Evolutionary conservation across 345 rosid species (phyloP).

Genomic region (Lepidium africanum): DNA sequence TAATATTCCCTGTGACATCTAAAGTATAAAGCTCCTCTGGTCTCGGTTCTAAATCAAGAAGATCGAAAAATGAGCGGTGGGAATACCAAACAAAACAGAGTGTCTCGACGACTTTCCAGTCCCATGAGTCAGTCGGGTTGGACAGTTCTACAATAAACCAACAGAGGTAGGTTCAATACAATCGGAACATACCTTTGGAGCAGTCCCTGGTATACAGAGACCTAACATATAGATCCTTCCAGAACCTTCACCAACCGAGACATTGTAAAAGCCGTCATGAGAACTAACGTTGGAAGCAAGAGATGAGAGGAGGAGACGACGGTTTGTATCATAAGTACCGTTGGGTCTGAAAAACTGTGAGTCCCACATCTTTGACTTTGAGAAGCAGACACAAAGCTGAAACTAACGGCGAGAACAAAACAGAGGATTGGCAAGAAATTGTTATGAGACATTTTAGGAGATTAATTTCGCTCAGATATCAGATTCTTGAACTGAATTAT

Average conservation of each 20-base stretch:
- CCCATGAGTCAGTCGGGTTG: slow-evolving; percentile 31
- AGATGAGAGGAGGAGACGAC: slow-evolving; percentile 18
- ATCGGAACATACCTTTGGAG: slow-evolving; percentile 16
- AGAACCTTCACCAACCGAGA: slow-evolving; percentile 19
- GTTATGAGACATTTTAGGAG: neutral
- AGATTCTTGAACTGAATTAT: neutral
- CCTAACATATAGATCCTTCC: slow-evolving; percentile 20
- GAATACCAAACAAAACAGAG: slow-evolving; percentile 38
- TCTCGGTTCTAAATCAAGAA: neutral
- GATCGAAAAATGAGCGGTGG: slow-evolving; percentile 15
- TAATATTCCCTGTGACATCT: neutral
- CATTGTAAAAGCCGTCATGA: slow-evolving; percentile 22
- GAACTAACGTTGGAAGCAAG: slow-evolving; percentile 23
- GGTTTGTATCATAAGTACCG: neutral
- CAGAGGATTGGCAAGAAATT: neutral
- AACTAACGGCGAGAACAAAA: neutral
- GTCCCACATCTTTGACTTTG: neutral
- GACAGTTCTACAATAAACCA: slow-evolving; percentile 18
- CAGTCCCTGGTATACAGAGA: slow-evolving; percentile 23
- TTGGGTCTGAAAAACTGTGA: slow-evolving; percentile 2
- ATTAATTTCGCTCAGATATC: neutral
- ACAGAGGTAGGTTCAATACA: slow-evolving; percentile 20
- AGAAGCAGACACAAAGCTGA: neutral
- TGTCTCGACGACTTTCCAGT: slow-evolving; percentile 17
- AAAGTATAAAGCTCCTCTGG: no score